Evolutionary conservation across 1,284 basidiomycete genomes (phyloP), one percentile per base, ranked within the genome.

Genomic region (Sanghuangporus baumii): DNA sequence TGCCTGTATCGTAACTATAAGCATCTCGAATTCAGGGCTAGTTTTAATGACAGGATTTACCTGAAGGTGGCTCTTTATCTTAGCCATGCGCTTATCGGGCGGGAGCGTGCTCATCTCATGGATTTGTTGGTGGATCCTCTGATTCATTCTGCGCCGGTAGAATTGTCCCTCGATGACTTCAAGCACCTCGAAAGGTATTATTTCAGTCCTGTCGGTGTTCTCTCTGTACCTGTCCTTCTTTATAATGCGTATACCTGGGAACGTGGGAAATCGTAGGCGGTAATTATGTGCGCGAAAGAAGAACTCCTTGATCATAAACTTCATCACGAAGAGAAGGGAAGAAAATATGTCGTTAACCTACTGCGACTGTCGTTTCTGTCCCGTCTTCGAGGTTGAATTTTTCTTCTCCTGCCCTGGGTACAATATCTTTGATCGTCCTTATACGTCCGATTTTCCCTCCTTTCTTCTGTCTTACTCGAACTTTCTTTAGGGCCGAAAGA

Each of bases 341-440:
- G 43, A 11, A 54, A 26, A 51, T 58, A 11, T 31, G n/a, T 18
- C 66, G 70, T 55, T 7, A 12, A 46, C 8, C 67, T 69, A 65
- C 63, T n/a, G 52, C 12, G 37, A 77, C 70, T 0, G 72, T 71
- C 1, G 70, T 69, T 11, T 47, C 62, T n/a, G 71, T 67, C 4
- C 72, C 74, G 37, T 70, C 69, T 16, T 62, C 38, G 47, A 70
- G 72, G 5, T 74, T 71, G 65, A 80, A 80, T 7, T 37, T 69
- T 6, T 65, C 55, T 0, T 65, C 66, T 8, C 74, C 76, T 3
- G 74, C 73, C 52, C 72, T 66, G 2, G 51, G 23, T 31, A 79
- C 63, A 6, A 76, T 50, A 58, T 76, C 75, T 46, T 72, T 71
- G 7, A 70, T 62, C 2, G 66, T 55, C n/a, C 66, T 14, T 69